Evolutionary conservation across 2,329 filamentous ascomycete genomes (phyloP).

Genomic region (Stagonosporopsis cucurbitacearum): DNA sequence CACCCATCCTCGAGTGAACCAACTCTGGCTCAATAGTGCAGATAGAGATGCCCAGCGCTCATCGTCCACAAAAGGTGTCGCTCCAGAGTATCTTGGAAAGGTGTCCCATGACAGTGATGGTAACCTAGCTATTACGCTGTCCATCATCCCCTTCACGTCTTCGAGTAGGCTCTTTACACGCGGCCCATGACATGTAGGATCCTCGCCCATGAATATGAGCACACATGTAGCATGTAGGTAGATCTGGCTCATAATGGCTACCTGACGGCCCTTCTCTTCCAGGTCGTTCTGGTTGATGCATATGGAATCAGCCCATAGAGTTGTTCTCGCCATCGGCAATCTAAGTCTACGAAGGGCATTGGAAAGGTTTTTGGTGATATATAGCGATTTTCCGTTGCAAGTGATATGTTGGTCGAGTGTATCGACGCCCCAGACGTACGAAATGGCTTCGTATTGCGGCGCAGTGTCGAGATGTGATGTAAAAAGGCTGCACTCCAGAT

Average conservation of each 20-base stretch:
- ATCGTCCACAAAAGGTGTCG: background rate
- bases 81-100: background rate
- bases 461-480: conserved; percentile 1
- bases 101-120: background rate
- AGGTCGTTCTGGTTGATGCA: background rate
- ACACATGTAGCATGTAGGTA: background rate
- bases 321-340: background rate
- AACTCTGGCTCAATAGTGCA: background rate
- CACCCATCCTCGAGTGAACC: background rate
- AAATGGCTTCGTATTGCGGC: conserved; percentile 20
- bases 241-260: background rate
- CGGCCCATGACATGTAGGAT: background rate
- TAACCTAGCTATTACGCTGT: background rate
- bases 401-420: conserved; percentile 7
- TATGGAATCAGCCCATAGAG: background rate
- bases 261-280: background rate
- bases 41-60: background rate
- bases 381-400: background rate
- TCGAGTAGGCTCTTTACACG: background rate
- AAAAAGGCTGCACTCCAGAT: background rate
- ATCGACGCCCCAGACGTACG: conserved; percentile 21
- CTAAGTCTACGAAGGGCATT: background rate
- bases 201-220: background rate
- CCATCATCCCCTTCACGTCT: background rate
- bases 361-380: background rate